Conservation (phyloP, 1,284 basidiomycete species). For the Ustilago hordei region DNA sequence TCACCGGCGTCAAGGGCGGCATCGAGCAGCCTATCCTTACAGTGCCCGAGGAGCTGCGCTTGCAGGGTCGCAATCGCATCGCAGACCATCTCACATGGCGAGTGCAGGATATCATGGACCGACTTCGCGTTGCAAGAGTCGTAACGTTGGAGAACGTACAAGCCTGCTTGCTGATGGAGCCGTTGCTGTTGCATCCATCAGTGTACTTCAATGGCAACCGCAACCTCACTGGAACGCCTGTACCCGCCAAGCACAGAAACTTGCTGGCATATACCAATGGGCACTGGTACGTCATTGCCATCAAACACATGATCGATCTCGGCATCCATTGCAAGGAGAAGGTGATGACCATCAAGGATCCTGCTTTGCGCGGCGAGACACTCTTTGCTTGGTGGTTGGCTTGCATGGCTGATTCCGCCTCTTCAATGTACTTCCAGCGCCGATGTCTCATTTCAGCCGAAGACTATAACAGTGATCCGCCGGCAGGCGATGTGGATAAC, state of each 20-base stretch:
- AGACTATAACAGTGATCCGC: constrained; percentile 53
- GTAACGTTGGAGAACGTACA: constrained; percentile 81
- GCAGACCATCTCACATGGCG: constrained; percentile 80
- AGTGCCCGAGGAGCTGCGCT: constrained; percentile 40
- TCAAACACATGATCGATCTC: constrained; percentile 56
- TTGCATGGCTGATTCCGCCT: constrained; percentile 75
- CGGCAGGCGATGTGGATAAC: constrained; percentile 27
- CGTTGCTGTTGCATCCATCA: constrained; percentile 46
- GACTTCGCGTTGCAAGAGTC: constrained; percentile 83
- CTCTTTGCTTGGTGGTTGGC: constrained; percentile 83
- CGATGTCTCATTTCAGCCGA: constrained; percentile 75
- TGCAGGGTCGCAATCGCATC: constrained; percentile 77
- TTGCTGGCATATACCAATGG: constrained; percentile 41
- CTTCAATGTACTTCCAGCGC: constrained; percentile 75
- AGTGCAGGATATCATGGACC: constrained; percentile 74
- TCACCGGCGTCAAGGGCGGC: constrained; percentile 51
- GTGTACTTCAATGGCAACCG: constrained; percentile 38
- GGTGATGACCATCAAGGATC: constrained; percentile 49
- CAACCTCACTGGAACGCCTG: constrained; percentile 34
- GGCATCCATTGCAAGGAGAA: constrained; percentile 55
- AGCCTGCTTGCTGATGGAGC: constrained; percentile 54
- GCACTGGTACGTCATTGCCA: constrained; percentile 54
- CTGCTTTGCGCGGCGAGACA: constrained; percentile 36
- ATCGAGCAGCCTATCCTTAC: constrained; percentile 52
- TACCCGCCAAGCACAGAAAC: constrained; percentile 33